These are phyloP conservation scores for Debaryomyces udenii DNA, from an alignment of 1,139 yeast species.

Conservation along the genomic window DNA sequence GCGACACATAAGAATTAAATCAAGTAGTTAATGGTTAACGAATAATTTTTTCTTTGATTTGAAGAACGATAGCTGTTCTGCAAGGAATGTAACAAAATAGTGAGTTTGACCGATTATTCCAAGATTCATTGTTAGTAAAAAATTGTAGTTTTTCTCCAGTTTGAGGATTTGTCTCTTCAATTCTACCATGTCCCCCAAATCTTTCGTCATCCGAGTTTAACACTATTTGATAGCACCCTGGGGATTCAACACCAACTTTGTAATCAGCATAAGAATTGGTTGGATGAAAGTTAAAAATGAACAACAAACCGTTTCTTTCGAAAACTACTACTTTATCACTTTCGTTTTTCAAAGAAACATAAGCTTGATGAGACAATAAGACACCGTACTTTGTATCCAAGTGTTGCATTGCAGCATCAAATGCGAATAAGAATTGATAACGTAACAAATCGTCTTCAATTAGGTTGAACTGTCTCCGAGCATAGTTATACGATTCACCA, in stretches of 20 bases:
- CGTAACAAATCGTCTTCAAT: constrained; percentile 78
- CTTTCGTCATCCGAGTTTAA: constrained; percentile 70
- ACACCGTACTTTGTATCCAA: constrained; percentile 72
- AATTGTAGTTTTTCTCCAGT: constrained; percentile 43
- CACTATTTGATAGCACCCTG: constrained; percentile 77
- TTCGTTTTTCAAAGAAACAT: constrained; percentile 85
- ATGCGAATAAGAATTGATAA: constrained; percentile 73
- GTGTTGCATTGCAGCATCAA: constrained; percentile 83
- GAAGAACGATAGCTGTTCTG: constrained; percentile 75
- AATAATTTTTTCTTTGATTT: constrained; percentile 20
- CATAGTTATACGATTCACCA: constrained; percentile 86
- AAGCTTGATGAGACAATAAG: constrained; percentile 78
- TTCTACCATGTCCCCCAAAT: constrained; percentile 83
- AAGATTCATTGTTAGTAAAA: constrained; percentile 70
- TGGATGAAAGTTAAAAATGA: constrained; percentile 89
- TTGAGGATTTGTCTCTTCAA: constrained; percentile 53
- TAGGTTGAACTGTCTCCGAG: constrained; percentile 90
- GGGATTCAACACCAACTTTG: constrained; percentile 79
- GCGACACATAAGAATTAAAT: too few relatives aligned
- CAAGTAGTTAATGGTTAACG: too few relatives aligned
- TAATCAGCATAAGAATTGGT: constrained; percentile 82
- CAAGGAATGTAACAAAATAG: constrained; percentile 83
- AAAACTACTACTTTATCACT: constrained; percentile 84
- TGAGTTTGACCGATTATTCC: constrained; percentile 81
- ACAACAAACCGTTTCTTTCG: constrained; percentile 84